A percentile compares a stretch with the other conserved stretches of the same genome.
Evolutionary conservation across 352 stramenopile species (phyloP).

Genomic region (Globisporangium camurandrum): DNA sequence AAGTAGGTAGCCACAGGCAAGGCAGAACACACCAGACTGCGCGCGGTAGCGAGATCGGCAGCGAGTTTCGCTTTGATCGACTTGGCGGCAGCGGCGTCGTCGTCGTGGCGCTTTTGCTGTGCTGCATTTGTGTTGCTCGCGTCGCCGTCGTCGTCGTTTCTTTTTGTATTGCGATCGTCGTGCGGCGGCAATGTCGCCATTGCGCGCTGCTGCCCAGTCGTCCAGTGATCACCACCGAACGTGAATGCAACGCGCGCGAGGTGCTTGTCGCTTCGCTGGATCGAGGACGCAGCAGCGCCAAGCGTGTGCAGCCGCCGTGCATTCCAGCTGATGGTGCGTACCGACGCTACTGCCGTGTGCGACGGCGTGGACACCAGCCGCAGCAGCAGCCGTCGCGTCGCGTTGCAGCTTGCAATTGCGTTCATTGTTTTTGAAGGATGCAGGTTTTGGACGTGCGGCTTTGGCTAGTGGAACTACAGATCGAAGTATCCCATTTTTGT

Average conservation of each 20-base stretch:
- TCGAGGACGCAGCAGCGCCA: background rate
- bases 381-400: constrained; percentile 9
- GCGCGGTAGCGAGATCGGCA: constrained; percentile 40
- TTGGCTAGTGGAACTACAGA: too few relatives aligned
- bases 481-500: too few relatives aligned
- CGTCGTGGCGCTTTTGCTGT: constrained; percentile 14
- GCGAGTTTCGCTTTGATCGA: constrained; percentile 43
- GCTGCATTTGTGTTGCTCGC: too few relatives aligned
- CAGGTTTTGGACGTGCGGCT: too few relatives aligned
- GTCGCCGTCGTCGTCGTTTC: too few relatives aligned
- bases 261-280: background rate
- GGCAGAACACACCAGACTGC: constrained; percentile 38
- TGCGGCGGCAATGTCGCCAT: constrained; percentile 7
- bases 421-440: constrained; percentile 1
- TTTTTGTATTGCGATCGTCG: background rate
- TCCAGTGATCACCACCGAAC: constrained; percentile 10
- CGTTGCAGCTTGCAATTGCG: background rate
- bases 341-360: background rate
- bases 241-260: background rate
- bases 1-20: too few relatives aligned
- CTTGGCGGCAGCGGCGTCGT: constrained; percentile 15
- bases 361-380: background rate
- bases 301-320: constrained; percentile 1
- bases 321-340: background rate
- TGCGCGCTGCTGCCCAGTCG: background rate